Percentiles rank a stretch among this genome's conserved stretches.
phyloP scores from a whole-genome alignment of 192 early-diverging fungal species.

The Pilobolus umbonatus region DNA sequence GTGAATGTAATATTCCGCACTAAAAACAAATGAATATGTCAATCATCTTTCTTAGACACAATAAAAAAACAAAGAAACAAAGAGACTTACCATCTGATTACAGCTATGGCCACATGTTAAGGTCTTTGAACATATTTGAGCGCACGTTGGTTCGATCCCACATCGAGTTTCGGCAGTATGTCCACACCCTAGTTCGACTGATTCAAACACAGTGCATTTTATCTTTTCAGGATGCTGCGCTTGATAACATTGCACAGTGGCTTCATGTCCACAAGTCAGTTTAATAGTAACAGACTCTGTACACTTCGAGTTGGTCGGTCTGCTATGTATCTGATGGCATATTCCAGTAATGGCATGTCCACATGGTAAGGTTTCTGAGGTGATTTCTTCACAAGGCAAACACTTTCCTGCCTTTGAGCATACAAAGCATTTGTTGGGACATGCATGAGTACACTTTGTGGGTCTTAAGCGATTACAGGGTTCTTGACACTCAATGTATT shows the following conservation, averaged over 20 bases:
- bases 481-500: conserved; percentile 5
- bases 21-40: background rate
- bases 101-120: conserved; percentile 24
- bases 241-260: background rate
- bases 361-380: background rate
- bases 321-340: background rate
- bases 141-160: conserved; percentile 2
- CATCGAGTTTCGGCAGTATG: background rate
- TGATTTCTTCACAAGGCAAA: conserved; percentile 14
- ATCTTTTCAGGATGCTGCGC: background rate
- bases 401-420: conserved; percentile 12
- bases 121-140: background rate
- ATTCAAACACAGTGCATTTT: background rate
- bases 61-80: no score
- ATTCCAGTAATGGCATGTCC: background rate
- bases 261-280: conserved; percentile 21
- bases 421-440: conserved; percentile 17
- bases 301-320: background rate
- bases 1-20: conserved; percentile 25
- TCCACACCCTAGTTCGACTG: background rate
- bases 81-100: background rate
- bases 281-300: background rate
- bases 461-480: conserved; percentile 11
- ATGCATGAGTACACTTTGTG: conserved; percentile 10
- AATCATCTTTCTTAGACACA: background rate